Percentiles rank a stretch among this genome's conserved stretches.
Conservation (phyloP, 2,329 filamentous ascomycete species). For the Bipolaris zeicola region DNA sequence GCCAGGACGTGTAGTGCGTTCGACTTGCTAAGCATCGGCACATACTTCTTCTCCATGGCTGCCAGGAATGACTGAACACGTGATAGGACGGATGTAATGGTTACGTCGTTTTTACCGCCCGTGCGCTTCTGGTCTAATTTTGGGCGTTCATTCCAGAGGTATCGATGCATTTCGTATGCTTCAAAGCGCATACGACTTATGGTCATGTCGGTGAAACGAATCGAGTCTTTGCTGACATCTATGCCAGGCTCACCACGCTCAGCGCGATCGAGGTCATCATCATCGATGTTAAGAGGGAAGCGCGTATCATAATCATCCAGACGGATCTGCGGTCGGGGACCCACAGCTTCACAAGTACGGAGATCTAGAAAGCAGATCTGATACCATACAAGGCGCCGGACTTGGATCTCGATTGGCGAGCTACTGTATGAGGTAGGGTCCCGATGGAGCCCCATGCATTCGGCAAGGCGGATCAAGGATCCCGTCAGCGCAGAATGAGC, state of each 20-base stretch:
- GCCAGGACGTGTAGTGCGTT: constrained; percentile 68
- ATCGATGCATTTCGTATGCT: constrained; percentile 73
- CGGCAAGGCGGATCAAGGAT: constrained; percentile 73
- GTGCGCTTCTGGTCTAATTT: constrained; percentile 59
- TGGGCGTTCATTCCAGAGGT: constrained; percentile 71
- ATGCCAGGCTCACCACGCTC: constrained; percentile 36
- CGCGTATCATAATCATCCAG: constrained; percentile 76
- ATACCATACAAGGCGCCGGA: constrained; percentile 76
- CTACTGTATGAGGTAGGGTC: constrained; percentile 71
- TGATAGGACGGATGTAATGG: constrained; percentile 65
- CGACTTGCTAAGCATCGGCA: constrained; percentile 65
- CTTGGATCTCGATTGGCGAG: constrained; percentile 70
- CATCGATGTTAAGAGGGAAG: constrained; percentile 73
- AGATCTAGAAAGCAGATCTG: constrained; percentile 79
- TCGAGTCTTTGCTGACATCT: constrained; percentile 54
- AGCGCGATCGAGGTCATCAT: constrained; percentile 61
- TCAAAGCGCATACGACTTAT: constrained; percentile 73
- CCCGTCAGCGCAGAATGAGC: constrained; percentile 75
- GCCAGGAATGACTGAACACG: constrained; percentile 72
- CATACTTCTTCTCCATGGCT: constrained; percentile 69
- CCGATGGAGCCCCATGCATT: constrained; percentile 77
- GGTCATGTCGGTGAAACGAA: constrained; percentile 70
- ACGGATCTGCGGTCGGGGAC: constrained; percentile 72
- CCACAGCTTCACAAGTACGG: constrained; percentile 74
- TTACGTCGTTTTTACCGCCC: constrained; percentile 30